Evolutionary conservation across 129 eudicot genomes (phyloP), one percentile per base, ranked within the genome.

Genomic region (Escallonia herrerae): DNA sequence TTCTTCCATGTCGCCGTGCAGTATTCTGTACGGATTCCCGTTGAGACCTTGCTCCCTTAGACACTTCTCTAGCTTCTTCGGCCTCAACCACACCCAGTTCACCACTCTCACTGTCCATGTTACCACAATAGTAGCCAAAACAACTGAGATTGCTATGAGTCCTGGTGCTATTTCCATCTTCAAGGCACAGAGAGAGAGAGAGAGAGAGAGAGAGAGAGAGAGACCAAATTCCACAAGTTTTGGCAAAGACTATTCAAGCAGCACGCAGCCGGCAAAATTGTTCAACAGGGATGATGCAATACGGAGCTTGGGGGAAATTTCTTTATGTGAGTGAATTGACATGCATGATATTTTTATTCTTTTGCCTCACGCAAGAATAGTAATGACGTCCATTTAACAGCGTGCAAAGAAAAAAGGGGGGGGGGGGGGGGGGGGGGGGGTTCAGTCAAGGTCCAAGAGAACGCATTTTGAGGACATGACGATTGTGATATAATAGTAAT

Each of bases 51-150:
- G 79, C 7, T 79, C 52, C 56, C 72, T 79, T 38, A 86, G 45
- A 58, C 61, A 55, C 71, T 69, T 82, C 67, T 86, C 86, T 42
- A 82, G 77, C 45, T 52, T 76, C 75, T 76, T 86, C 3, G 94
- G 94, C 78, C 72, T 77, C 52, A 86, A 52, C 88, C 89, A 86
- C 53, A 75, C 65, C 93, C 82, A 73, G 7, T 66, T 70, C 69
- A 85, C 67, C 33, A 71, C 56, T 71, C 64, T 79, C 69, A 63
- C 65, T 40, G 46, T 68, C 70, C 67, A 75, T 56, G 39, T 72
- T 59, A 74, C 58, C 39, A 76, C 62, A 74, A 6, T 8, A n/a
- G 50, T 71, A 43, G 33, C 64, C 8, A 77, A 10, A 44, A 76
- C 67, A 46, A 83, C 49, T 8, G 80, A 60, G 47, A 61, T 8